phyloP scores from a whole-genome alignment of 129 eudicot species.

The Saussurea involucrata region DNA sequence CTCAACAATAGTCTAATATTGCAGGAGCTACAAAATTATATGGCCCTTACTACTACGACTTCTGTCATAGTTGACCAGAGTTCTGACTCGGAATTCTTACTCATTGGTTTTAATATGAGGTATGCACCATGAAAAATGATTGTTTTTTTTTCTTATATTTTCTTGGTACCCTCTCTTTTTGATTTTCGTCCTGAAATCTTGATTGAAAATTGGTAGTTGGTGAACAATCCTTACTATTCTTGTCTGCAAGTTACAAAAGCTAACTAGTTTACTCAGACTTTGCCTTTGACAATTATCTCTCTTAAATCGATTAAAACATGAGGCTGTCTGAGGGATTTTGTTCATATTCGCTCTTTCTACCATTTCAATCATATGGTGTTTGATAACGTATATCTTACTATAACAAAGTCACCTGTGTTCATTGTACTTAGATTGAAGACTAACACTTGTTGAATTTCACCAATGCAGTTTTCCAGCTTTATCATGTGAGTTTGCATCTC shows the following conservation, averaged over 20 bases:
- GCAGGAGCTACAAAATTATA: slow-evolving; percentile 58
- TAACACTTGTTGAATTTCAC: neutral
- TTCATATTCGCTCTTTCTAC: neutral
- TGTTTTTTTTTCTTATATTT: neutral
- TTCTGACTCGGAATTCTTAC: slow-evolving; percentile 62
- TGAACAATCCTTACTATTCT: neutral
- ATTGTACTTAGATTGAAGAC: neutral
- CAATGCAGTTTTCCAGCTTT: slow-evolving; percentile 64
- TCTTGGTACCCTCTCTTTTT: neutral
- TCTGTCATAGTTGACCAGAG: slow-evolving; percentile 64
- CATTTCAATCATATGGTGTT: neutral
- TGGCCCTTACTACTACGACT: slow-evolving; percentile 60
- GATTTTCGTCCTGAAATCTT: neutral
- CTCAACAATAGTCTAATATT: slow-evolving; percentile 6
- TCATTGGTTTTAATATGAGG: slow-evolving; percentile 69
- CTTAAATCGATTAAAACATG: neutral
- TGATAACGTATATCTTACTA: neutral
- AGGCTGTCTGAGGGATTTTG: neutral
- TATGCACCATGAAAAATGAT: slow-evolving; percentile 8
- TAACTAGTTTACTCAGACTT: neutral
- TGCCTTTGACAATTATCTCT: neutral
- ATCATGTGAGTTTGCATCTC: slow-evolving; percentile 84
- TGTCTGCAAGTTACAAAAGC: neutral
- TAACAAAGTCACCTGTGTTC: neutral
- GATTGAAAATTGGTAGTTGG: neutral